phyloP scores from a whole-genome alignment of 2,329 filamentous ascomycete species.

The Colletotrichum aenigma region DNA sequence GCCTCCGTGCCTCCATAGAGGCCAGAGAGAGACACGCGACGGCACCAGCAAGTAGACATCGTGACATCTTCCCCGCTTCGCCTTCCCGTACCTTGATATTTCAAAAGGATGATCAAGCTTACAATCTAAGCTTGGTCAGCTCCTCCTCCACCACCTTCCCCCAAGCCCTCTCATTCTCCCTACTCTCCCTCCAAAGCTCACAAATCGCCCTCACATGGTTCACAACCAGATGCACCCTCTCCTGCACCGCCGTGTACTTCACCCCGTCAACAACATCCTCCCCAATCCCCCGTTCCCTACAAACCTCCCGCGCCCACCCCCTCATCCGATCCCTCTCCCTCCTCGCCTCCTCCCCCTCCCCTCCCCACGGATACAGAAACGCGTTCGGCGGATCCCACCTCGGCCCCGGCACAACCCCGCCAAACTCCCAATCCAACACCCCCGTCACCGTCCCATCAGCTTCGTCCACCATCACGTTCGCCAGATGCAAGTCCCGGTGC shows the following conservation, averaged over 20 bases:
- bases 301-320: neutral
- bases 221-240: neutral
- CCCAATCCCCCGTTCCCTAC: neutral
- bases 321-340: neutral
- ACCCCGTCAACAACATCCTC: neutral
- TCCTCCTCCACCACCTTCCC: neutral
- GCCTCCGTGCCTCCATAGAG: no score
- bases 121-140: neutral
- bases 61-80: no score
- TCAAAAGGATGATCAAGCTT: neutral
- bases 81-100: no score
- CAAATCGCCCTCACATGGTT: neutral
- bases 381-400: constrained; percentile 4
- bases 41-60: no score
- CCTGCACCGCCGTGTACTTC: neutral
- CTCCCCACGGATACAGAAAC: constrained; percentile 1
- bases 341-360: neutral
- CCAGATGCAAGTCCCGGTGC: constrained; percentile 39
- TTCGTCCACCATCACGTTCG: constrained; percentile 45
- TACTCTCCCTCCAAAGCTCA: neutral
- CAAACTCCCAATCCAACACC: constrained; percentile 46
- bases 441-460: constrained; percentile 35
- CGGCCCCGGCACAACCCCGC: neutral
- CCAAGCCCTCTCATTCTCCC: neutral
- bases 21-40: no score